Evolutionary conservation across 768 basidiomycete species (phyloP), one percentile per base, ranked within the genome.

Genomic region (Suillus variegatus): DNA sequence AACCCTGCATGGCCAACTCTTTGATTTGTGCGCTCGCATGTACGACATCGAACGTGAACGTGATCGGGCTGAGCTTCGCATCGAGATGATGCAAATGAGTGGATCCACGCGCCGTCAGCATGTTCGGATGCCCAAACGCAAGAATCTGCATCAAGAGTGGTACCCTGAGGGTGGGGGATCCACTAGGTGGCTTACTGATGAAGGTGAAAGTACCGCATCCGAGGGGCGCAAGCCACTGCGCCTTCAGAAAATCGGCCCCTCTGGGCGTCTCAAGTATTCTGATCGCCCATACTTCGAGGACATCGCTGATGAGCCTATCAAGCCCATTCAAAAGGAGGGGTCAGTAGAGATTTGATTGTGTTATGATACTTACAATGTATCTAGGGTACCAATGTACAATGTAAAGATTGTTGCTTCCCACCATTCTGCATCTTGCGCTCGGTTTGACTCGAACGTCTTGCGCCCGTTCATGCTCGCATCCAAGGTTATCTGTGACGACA

Each of bases 21-120:
- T 49, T n/a, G 20, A 44, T 43, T 70, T 77, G 13, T 69, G 66
- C 35, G 57, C 61, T 36, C 46, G 66, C 6, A 49, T 75, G 47
- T 60, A 62, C n/a, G 51, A 61, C 3, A 43, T 65, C 13, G 64
- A 69, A 44, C 65, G 61, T 16, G 66, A 25, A 6, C 64, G 32
- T 41, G 71, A 77, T 65, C 56, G n/a, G 8, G 60, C 67, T 1
- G 66, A 73, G 55, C 61, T 68, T 62, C 47, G 68, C 57, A 64
- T 73, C 9, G 56, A 65, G 12, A 67, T 69, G 68, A 18, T 52
- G 55, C 13, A 55, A n/a, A 66, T 41, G 55, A 47, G 5, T 22
- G 9, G 46, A 47, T 47, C 46, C 46, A n/a, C n/a, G 12, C 20
- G 4, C 46, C 4, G 12, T 47, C 46, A 32, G 28, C 28, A 32